phyloP scores from a whole-genome alignment of 148 eudicot genomes.

The Vaccinium darrowii region DNA sequence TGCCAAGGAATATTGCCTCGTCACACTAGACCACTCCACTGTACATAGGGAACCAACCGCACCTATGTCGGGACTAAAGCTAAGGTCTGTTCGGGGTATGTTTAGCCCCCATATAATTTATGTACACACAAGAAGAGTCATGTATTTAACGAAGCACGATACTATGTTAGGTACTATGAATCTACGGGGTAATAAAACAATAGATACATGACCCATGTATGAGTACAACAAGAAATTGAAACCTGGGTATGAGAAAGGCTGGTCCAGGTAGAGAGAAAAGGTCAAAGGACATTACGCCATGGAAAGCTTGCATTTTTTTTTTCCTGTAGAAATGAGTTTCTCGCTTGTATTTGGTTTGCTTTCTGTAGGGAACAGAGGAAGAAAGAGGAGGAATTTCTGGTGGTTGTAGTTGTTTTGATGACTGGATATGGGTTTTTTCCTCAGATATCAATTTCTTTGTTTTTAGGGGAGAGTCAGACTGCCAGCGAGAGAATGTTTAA shows the following conservation, averaged over 20 bases:
- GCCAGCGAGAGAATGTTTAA: background rate
- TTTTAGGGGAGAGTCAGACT: too few relatives aligned
- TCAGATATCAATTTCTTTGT: too few relatives aligned
- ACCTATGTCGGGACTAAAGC: too few relatives aligned
- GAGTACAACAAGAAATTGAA: background rate
- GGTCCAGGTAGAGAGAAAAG: background rate
- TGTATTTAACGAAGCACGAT: too few relatives aligned
- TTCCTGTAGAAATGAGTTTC: conserved; percentile 1
- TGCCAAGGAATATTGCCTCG: too few relatives aligned
- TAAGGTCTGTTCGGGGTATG: too few relatives aligned
- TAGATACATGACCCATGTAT: background rate
- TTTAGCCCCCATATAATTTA: too few relatives aligned
- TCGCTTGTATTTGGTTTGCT: background rate
- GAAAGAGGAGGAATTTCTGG: conserved; percentile 41
- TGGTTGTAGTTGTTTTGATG: background rate
- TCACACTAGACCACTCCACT: too few relatives aligned
- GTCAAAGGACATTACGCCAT: background rate
- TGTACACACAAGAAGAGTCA: too few relatives aligned
- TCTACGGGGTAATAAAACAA: background rate
- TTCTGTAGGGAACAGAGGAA: background rate
- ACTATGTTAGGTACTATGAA: background rate
- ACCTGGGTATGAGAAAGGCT: background rate
- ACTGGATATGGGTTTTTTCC: background rate
- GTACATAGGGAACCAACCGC: too few relatives aligned
- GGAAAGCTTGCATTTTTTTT: conserved; percentile 1